phyloP scores from a whole-genome alignment of 805 yeast species.

The Lipomyces sp. region DNA sequence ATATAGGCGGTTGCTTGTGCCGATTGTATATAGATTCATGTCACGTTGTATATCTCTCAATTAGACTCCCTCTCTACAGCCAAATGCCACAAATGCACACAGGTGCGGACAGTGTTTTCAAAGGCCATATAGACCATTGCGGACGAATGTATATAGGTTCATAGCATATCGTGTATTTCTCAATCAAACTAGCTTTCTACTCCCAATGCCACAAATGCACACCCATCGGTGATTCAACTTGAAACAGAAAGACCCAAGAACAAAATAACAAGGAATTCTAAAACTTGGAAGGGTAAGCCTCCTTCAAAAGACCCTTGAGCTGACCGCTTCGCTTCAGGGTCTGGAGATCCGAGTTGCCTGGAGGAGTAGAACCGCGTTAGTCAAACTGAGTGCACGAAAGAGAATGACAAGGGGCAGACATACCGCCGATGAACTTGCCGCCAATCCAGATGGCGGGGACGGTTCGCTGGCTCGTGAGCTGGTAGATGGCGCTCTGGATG shows the following conservation, averaged over 20 bases:
- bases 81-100: too few relatives aligned
- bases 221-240: too few relatives aligned
- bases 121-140: too few relatives aligned
- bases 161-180: too few relatives aligned
- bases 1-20: neutral
- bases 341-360: slow-evolving; percentile 73
- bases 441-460: slow-evolving; percentile 90
- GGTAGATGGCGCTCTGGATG: slow-evolving; percentile 71
- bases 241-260: too few relatives aligned
- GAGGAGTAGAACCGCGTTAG: neutral
- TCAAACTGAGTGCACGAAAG: neutral
- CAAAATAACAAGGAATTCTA: neutral
- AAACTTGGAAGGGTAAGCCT: slow-evolving; percentile 16
- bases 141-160: too few relatives aligned
- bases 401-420: neutral
- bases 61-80: too few relatives aligned
- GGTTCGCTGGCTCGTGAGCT: slow-evolving; percentile 84
- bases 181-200: too few relatives aligned
- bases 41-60: too few relatives aligned
- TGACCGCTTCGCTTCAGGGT: slow-evolving; percentile 59
- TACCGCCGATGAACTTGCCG: slow-evolving; percentile 92
- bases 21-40: neutral
- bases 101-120: too few relatives aligned
- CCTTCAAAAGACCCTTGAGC: slow-evolving; percentile 44
- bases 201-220: too few relatives aligned